Base-by-base conservation (phyloP, 495 filamentous ascomycete genomes). In the Neurospora intermedia region DNA sequence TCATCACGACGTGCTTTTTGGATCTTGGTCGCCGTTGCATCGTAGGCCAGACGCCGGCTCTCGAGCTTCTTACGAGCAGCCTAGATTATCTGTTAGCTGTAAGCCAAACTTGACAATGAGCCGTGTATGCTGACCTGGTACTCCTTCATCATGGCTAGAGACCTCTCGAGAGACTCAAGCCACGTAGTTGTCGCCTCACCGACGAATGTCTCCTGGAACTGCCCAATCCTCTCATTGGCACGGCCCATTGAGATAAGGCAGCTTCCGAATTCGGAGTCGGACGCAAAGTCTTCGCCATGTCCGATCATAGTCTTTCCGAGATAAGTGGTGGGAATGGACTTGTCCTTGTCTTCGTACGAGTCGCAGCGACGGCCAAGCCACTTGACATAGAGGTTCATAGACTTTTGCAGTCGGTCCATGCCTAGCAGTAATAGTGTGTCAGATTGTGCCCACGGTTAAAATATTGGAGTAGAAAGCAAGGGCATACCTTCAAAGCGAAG, bases 1-100 rank as follows among this genome's bases (percentile, higher is more conserved):
- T 99, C 94, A 74, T 98, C 95, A 75, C 89, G 91, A 85, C 97
- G 98, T 11, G 89, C 89, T 78, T 97, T 98, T 77, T 97, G 92
- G 88, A 96, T 92, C 85, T 98, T 99, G 39, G 89, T 88, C 16
- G 93, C 88, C 70, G 93, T 94, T 16, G 96, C 90, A 81, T 99
- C 96, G 78, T 97, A 98, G 45, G 94, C 94, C 74, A 98, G 84
- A 73, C 96, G 90, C 40, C 96, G 91, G 74, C 84, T 91, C 79
- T 99, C 96, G 59, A 99, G 90, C 89, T 98, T 99, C 88, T 95
- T 98, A 75, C 94, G 91, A 69, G 96, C 89, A 74, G 87, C 84
- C 93, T 95, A 74, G 23, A 6, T 70, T 0, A 15, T 43, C 42
- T 42, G 77, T 79, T 69, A 83, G 76, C 41, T 13, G 69, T 16